A percentile compares a stretch with the other conserved stretches of the same genome.
These are phyloP conservation scores for Tolypocladium tropicale DNA, from an alignment of 2,329 filamentous ascomycete species.

Conservation along the genomic window DNA sequence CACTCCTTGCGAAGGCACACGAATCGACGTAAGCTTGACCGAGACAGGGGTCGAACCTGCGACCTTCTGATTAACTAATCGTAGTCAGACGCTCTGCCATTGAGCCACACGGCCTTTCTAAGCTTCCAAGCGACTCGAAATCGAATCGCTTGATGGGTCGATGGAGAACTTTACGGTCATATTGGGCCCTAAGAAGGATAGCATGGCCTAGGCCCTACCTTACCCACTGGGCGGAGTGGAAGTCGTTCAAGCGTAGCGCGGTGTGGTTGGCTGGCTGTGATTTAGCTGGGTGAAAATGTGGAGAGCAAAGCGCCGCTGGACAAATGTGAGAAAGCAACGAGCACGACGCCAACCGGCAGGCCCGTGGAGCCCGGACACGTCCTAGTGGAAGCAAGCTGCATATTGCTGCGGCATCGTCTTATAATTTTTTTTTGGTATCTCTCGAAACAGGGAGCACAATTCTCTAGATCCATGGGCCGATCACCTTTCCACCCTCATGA, in stretches of 20 bases:
- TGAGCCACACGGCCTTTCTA: constrained; percentile 2
- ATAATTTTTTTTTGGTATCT: no score
- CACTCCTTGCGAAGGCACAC: no score
- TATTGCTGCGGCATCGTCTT: neutral
- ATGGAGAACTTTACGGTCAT: neutral
- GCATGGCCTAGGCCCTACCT: neutral
- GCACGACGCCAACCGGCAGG: no score
- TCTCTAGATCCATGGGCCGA: neutral
- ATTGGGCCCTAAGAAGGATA: neutral
- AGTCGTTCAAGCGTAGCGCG: neutral
- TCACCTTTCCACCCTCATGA: neutral
- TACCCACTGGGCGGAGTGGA: neutral
- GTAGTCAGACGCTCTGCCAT: constrained; percentile 7
- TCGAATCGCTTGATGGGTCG: neutral
- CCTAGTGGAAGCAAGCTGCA: no score
- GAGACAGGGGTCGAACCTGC: constrained; percentile 7
- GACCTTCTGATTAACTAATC: constrained; percentile 5
- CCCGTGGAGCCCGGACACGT: no score
- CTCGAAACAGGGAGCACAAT: no score
- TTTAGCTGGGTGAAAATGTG: neutral
- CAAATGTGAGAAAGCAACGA: no score
- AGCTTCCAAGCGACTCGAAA: neutral
- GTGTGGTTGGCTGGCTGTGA: neutral
- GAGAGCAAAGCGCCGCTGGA: no score
- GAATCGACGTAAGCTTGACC: neutral